Evolutionary conservation across 805 yeast genomes (phyloP).

Genomic region (Candida incommunis): DNA sequence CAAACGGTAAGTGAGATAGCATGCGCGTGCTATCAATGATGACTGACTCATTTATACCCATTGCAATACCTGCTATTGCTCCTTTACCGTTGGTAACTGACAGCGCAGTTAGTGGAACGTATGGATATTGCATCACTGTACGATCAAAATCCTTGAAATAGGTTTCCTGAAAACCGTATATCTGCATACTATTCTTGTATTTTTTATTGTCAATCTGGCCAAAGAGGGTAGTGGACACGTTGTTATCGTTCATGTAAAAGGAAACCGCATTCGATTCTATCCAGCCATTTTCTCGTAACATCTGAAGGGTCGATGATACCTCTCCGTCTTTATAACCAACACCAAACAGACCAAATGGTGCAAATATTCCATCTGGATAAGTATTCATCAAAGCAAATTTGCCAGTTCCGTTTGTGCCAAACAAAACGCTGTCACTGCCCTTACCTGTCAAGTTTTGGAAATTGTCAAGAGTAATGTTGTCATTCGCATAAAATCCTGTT

Average conservation of each 20-base stretch:
- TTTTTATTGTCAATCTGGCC: background rate
- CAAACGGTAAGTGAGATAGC: conserved; percentile 2
- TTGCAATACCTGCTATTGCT: background rate
- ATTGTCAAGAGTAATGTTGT: background rate
- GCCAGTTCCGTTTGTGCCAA: background rate
- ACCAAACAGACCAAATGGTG: background rate
- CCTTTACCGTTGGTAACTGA: background rate
- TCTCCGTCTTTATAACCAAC: background rate
- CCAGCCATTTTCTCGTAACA: background rate
- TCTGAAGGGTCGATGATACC: background rate
- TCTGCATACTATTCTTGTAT: background rate
- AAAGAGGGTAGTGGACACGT: background rate
- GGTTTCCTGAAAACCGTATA: background rate
- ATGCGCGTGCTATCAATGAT: background rate
- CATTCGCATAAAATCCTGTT: background rate
- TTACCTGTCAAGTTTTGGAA: background rate
- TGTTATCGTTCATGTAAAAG: background rate
- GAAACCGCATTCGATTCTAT: background rate
- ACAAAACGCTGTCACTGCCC: background rate
- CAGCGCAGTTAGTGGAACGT: background rate
- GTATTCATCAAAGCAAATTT: background rate
- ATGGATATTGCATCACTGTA: background rate
- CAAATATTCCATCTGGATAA: background rate
- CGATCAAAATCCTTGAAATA: background rate
- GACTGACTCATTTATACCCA: background rate